Conservation (phyloP, 1,139 yeast species). For the Lizanozyma gosingica region DNA sequence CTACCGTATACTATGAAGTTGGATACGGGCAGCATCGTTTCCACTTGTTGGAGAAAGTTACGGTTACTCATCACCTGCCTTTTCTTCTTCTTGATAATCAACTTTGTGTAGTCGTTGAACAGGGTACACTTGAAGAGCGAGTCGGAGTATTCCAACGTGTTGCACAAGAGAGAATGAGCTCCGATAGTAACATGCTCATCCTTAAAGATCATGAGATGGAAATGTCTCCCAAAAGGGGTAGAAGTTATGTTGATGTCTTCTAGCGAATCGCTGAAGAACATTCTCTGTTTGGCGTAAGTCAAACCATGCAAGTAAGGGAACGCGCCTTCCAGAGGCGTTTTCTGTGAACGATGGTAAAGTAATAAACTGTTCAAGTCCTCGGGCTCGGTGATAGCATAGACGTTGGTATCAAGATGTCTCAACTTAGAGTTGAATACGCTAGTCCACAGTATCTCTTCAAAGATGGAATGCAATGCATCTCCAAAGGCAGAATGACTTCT, state of each 20-base stretch:
- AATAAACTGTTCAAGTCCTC: constrained; percentile 15
- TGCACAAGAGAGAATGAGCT: constrained; percentile 4
- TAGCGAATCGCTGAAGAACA: constrained; percentile 13
- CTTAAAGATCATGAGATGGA: background rate
- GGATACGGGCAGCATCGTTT: constrained; percentile 24
- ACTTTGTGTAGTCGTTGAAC: constrained; percentile 8
- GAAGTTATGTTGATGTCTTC: constrained; percentile 1
- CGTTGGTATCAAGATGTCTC: background rate
- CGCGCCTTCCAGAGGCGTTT: constrained; percentile 12
- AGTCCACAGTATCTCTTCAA: constrained; percentile 1
- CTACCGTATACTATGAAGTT: constrained; percentile 27
- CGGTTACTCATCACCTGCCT: constrained; percentile 19
- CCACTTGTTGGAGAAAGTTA: constrained; percentile 23
- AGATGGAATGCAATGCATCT: constrained; percentile 2
- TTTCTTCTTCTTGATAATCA: constrained; percentile 7
- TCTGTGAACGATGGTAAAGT: constrained; percentile 17
- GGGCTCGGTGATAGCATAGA: constrained; percentile 7
- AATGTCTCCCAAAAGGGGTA: background rate
- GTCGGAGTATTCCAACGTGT: constrained; percentile 1
- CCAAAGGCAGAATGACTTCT: background rate
- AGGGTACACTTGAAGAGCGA: constrained; percentile 3
- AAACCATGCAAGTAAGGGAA: constrained; percentile 35
- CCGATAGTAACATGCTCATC: constrained; percentile 3
- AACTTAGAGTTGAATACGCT: background rate
- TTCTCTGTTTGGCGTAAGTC: constrained; percentile 18